phyloP scores from a whole-genome alignment of 805 yeast species.

The Teunomyces kruisii region DNA sequence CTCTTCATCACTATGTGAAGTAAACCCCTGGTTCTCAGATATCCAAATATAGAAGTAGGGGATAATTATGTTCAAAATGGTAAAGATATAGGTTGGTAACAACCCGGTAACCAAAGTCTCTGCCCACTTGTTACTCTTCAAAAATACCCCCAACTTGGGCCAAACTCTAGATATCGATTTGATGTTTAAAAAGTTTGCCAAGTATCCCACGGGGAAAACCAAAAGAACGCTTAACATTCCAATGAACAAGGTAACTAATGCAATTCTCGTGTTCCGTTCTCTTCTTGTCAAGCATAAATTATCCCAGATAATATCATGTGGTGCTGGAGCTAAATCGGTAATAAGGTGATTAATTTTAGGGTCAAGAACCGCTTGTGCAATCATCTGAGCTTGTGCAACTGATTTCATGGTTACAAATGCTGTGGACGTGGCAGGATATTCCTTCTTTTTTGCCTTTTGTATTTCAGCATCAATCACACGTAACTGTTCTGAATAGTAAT shows the following conservation, averaged over 20 bases:
- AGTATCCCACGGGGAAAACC: conserved; percentile 78
- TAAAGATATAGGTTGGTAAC: conserved; percentile 87
- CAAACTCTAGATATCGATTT: conserved; percentile 77
- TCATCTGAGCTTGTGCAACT: conserved; percentile 94
- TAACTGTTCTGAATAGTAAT: conserved; percentile 66
- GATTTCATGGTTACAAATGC: conserved; percentile 95
- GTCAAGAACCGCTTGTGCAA: conserved; percentile 92
- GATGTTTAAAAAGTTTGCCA: conserved; percentile 78
- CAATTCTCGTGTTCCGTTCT: conserved; percentile 65
- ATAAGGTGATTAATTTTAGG: conserved; percentile 84
- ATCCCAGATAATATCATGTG: conserved; percentile 92
- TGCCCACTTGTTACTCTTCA: conserved; percentile 68
- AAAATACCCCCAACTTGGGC: conserved; percentile 74
- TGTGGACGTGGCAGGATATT: conserved; percentile 80
- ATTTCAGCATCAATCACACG: conserved; percentile 73
- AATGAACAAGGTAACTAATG: conserved; percentile 63
- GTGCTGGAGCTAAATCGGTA: conserved; percentile 89
- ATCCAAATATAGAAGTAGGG: conserved; percentile 87
- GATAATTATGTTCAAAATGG: conserved; percentile 74
- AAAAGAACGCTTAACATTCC: conserved; percentile 69
- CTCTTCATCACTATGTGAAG: conserved; percentile 92
- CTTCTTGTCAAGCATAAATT: conserved; percentile 77
- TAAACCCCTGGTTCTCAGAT: conserved; percentile 81
- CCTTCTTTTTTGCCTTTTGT: conserved; percentile 57
- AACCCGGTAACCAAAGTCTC: conserved; percentile 81